A percentile compares a stretch with the other conserved stretches of the same genome.
Evolutionary conservation across 208 protist species (phyloP).

Genomic region (Wallacemonas sp.): DNA sequence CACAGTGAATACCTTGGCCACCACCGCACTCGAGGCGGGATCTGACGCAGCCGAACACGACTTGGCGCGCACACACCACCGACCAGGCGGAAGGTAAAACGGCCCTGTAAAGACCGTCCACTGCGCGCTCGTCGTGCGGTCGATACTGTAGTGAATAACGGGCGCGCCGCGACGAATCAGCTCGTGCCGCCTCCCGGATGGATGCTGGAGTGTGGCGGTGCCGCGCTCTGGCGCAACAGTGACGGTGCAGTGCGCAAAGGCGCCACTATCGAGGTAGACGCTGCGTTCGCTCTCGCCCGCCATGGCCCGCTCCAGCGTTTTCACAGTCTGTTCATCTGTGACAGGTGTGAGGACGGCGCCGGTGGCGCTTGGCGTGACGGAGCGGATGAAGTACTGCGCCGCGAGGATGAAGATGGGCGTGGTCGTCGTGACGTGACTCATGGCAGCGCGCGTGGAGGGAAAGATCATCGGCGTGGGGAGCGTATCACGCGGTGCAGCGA

Average conservation of each 20-base stretch:
- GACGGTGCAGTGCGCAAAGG: constrained; percentile 6
- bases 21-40: constrained; percentile 29
- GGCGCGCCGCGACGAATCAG: constrained; percentile 29
- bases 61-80: constrained; percentile 80
- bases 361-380: background rate
- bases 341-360: constrained; percentile 20
- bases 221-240: constrained; percentile 8
- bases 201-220: constrained; percentile 6
- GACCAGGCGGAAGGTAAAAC: constrained; percentile 67
- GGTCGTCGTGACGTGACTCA: constrained; percentile 43
- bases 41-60: constrained; percentile 32
- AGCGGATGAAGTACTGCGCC: constrained; percentile 30
- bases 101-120: constrained; percentile 51
- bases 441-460: constrained; percentile 32
- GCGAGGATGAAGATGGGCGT: constrained; percentile 56
- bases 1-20: constrained; percentile 74
- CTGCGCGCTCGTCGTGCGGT: constrained; percentile 50
- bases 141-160: constrained; percentile 51
- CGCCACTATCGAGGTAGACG: constrained; percentile 17
- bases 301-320: constrained; percentile 35
- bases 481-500: no score
- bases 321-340: constrained; percentile 20
- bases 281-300: background rate
- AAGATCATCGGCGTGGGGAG: constrained; percentile 66
- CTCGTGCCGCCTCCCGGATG: constrained; percentile 6